A percentile compares a stretch with the other conserved stretches of the same genome.
Conservation (phyloP, 78 protist species). For the Protostelium mycophagum region DNA sequence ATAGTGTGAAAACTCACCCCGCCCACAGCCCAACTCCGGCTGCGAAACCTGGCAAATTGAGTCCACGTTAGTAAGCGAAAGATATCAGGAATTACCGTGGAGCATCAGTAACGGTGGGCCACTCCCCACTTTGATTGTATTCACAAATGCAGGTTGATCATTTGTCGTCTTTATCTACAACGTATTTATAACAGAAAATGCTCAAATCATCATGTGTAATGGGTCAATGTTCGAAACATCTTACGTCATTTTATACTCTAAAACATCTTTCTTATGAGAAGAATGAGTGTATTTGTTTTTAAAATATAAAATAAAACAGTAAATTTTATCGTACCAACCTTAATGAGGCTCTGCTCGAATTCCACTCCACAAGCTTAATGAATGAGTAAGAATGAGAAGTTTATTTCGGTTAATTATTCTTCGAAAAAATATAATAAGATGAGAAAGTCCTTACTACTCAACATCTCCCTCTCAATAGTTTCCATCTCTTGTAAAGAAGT, state of each 20-base stretch:
- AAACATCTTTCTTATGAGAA: no score
- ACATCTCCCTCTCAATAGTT: neutral
- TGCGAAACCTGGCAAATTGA: neutral
- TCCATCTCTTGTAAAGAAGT: neutral
- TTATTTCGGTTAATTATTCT: no score
- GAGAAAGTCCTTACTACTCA: neutral
- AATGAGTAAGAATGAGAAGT: neutral
- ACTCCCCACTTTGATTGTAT: neutral
- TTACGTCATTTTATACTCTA: no score
- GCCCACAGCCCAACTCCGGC: neutral
- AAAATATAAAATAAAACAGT: no score
- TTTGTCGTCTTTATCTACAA: neutral
- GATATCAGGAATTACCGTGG: neutral
- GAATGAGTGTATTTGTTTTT: no score
- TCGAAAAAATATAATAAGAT: no score
- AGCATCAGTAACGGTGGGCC: neutral
- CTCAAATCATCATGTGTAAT: neutral
- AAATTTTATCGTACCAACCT: neutral
- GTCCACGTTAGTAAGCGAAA: neutral
- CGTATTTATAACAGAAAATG: no score
- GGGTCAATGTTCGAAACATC: neutral
- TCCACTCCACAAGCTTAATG: neutral
- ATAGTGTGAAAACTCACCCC: neutral
- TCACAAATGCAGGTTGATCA: neutral
- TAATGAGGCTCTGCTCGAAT: neutral